Conservation (phyloP, 768 basidiomycete genomes). For the Amanita subjunquillea region DNA sequence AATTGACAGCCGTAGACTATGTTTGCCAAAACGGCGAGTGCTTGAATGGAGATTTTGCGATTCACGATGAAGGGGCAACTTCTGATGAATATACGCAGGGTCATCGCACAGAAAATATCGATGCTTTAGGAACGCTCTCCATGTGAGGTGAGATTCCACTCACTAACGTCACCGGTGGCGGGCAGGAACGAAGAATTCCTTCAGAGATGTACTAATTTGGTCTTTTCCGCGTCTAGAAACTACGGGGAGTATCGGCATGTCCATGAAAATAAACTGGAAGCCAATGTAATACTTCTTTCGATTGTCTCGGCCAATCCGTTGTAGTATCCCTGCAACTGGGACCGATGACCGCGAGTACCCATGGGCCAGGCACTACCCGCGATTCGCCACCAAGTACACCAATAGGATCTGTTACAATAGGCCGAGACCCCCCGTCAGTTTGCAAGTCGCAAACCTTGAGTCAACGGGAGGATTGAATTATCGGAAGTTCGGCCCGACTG, state of each 20-base stretch:
- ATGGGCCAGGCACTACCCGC: slow-evolving; percentile 38
- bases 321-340: neutral
- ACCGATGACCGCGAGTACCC: slow-evolving; percentile 36
- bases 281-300: slow-evolving; percentile 37
- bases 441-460: slow-evolving; percentile 33
- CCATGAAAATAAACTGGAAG: slow-evolving; percentile 32
- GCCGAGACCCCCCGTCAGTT: slow-evolving; percentile 34
- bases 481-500: neutral
- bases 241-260: slow-evolving; percentile 35
- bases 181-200: slow-evolving; percentile 33
- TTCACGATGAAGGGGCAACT: too few species aligned
- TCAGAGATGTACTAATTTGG: slow-evolving; percentile 19
- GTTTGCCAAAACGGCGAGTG: too few species aligned
- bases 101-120: too few species aligned
- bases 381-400: slow-evolving; percentile 29
- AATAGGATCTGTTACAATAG: slow-evolving; percentile 33
- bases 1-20: too few species aligned
- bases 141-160: slow-evolving; percentile 18
- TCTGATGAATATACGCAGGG: too few species aligned
- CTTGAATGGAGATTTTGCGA: too few species aligned
- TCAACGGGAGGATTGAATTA: neutral
- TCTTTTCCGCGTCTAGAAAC: slow-evolving; percentile 32
- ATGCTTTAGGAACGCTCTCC: too few species aligned
- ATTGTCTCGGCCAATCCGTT: slow-evolving; percentile 25
- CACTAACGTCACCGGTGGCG: slow-evolving; percentile 24